Evolutionary conservation across 1,284 basidiomycete species (phyloP), one percentile per base, ranked within the genome.

Genomic region (Fomitopsis palustris): DNA sequence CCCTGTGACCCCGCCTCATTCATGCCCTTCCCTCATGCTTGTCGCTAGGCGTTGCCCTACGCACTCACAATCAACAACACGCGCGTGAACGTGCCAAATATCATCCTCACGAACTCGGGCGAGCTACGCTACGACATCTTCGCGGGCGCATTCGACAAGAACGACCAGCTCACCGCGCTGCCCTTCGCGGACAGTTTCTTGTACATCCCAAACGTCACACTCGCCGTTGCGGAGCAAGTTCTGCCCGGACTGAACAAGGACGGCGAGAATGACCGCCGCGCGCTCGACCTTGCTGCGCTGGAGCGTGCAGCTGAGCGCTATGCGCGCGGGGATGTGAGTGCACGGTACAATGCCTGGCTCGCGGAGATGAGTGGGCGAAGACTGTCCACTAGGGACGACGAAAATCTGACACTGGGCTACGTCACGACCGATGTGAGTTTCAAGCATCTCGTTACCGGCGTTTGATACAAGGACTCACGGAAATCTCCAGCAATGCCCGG

Each of bases 61-160:
- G 82, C 80, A n/a, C 77, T 88, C 39, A 70, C 80, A 2, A 69
- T 83, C 64, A 87, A 88, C 74, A 88, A 88, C 66, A 77, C 81
- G 8, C 81, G 86, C 38, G 78, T 82, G 3, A 69, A 68, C 12
- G 79, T 83, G 56, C 83, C 87, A n/a, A 86, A 82, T 63, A 73
- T 92, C 60, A 84, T 92, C 70, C 82, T 94, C 61, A 78, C 80
- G 55, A 89, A 93, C 72, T 84, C 88, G 1, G 92, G 88, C 17
- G 86, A 79, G n/a, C 80, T 88, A 66, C 83, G 92, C 52, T 93
- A 88, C 74, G 86, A 92, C 66, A 70, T 95, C 45, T 84, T 82
- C 68, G 62, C 77, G 1, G 92, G 91, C 1, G 63, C 82, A 2
- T 93, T 93, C 74, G 88, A 87, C 47, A 84, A 84, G 68, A 92